A percentile compares a stretch with the other conserved stretches of the same genome.
phyloP scores from a whole-genome alignment of 345 rosid species.

The Eucalyptus curtisii region DNA sequence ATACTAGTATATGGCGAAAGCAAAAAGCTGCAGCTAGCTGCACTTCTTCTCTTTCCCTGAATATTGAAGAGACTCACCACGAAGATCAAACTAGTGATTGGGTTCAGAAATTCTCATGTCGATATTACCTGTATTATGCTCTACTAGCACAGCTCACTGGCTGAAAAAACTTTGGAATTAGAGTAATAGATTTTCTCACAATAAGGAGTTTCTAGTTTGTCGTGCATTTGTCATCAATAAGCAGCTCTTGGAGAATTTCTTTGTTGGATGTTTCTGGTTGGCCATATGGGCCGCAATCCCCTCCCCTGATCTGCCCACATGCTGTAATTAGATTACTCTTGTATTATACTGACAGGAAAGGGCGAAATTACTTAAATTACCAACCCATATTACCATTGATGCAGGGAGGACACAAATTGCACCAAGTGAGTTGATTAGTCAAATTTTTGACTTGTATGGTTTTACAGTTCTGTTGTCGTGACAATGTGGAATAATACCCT shows the following conservation, averaged over 20 bases:
- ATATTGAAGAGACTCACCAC: not conserved
- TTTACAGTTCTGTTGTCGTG: not conserved
- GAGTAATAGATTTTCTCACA: not conserved
- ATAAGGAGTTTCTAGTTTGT: not conserved
- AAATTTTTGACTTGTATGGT: not conserved
- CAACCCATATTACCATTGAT: slow-evolving; percentile 92
- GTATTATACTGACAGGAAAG: slow-evolving; percentile 47
- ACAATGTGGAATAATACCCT: not conserved
- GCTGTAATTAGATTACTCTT: not conserved
- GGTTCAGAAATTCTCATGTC: not conserved
- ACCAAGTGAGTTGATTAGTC: slow-evolving; percentile 64
- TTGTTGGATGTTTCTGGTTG: not conserved
- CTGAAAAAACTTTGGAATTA: not conserved
- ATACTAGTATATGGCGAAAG: not conserved
- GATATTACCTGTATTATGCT: not conserved
- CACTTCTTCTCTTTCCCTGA: not conserved
- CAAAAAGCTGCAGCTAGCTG: not conserved
- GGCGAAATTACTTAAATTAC: slow-evolving; percentile 78
- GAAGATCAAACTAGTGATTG: not conserved
- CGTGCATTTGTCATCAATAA: not conserved
- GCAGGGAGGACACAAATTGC: slow-evolving; percentile 99
- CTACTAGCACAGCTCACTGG: not conserved
- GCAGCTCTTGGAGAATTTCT: not conserved
- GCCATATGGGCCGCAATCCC: not conserved
- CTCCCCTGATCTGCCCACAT: not conserved